Percentiles rank a stretch among this genome's conserved stretches.
Evolutionary conservation across 208 protist species (phyloP).

Genomic region (Trypanosoma melophagium): DNA sequence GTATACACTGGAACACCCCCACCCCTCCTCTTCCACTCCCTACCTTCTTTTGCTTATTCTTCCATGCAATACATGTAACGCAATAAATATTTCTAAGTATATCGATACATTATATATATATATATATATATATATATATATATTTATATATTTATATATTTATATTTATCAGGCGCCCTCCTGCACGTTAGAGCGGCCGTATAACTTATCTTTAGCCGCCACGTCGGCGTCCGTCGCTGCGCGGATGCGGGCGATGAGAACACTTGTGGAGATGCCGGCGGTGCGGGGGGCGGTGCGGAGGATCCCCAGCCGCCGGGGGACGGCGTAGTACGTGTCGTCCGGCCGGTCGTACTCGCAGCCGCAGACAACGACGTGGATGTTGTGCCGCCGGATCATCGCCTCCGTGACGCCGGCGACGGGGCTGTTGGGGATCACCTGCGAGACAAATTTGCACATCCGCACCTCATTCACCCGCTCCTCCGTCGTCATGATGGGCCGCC

Average conservation of each 20-base stretch:
- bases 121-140: slow-evolving; percentile 18
- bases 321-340: slow-evolving; percentile 88
- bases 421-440: slow-evolving; percentile 86
- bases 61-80: too few species aligned
- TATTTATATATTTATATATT: too few species aligned
- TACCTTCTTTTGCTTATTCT: too few species aligned
- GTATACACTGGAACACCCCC: neutral
- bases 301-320: slow-evolving; percentile 85
- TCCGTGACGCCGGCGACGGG: slow-evolving; percentile 84
- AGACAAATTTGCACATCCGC: slow-evolving; percentile 87
- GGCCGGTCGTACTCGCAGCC: slow-evolving; percentile 90
- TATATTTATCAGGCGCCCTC: slow-evolving; percentile 30
- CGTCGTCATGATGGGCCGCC: slow-evolving; percentile 90
- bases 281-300: slow-evolving; percentile 86
- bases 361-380: slow-evolving; percentile 91
- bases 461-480: slow-evolving; percentile 89
- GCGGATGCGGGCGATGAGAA: slow-evolving; percentile 83
- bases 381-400: slow-evolving; percentile 90
- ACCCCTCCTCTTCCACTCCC: neutral
- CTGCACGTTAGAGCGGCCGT: slow-evolving; percentile 33
- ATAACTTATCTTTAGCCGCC: slow-evolving; percentile 60
- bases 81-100: too few species aligned
- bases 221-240: slow-evolving; percentile 52
- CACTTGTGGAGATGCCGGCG: slow-evolving; percentile 88
- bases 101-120: too few species aligned